These are phyloP conservation scores for Medicago lupulina DNA, from an alignment of 306 rosid genomes.

Conservation along the genomic window DNA sequence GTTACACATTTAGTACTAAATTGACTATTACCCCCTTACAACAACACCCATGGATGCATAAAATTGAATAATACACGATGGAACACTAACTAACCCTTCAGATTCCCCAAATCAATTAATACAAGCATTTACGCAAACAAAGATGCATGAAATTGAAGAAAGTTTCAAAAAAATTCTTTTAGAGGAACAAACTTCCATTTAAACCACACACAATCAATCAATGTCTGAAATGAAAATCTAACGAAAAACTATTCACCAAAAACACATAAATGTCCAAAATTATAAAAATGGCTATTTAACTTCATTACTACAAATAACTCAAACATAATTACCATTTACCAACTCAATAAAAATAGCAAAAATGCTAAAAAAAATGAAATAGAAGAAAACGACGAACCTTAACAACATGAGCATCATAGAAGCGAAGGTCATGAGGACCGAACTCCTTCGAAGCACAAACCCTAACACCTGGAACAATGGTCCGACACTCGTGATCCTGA, in stretches of 20 bases:
- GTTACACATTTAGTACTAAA: too few species aligned
- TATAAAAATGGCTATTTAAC: not conserved
- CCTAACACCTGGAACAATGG: not conserved
- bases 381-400: conserved; percentile 19
- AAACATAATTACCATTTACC: not conserved
- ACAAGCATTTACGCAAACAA: not conserved
- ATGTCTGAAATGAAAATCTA: not conserved
- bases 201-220: not conserved
- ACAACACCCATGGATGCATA: not conserved
- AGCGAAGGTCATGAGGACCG: conserved; percentile 37
- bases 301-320: not conserved
- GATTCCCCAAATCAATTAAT: not conserved
- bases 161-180: not conserved
- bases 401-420: conserved; percentile 43
- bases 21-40: not conserved
- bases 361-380: not conserved
- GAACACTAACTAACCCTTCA: not conserved
- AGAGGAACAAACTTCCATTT: not conserved
- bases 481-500: conserved; percentile 44
- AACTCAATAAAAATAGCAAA: not conserved
- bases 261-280: not conserved
- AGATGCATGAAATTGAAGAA: not conserved
- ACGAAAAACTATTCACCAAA: not conserved
- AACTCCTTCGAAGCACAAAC: conserved; percentile 41
- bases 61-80: not conserved